Evolutionary conservation across 805 yeast species (phyloP).

Genomic region (Suhomyces pyralidae): DNA sequence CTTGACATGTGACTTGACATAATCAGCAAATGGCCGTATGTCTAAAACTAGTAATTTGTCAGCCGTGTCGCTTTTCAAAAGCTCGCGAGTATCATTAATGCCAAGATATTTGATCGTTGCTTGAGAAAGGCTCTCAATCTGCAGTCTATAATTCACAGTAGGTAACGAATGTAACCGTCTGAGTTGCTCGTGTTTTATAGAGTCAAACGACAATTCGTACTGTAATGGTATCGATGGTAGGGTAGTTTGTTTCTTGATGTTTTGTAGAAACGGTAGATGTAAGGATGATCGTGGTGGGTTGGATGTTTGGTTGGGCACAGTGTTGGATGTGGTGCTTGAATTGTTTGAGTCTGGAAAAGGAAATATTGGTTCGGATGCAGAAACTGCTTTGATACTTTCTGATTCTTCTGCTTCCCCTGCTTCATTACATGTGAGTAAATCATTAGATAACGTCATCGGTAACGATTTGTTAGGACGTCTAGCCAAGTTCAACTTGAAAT

Average conservation of each 20-base stretch:
- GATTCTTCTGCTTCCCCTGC: slow-evolving; percentile 6
- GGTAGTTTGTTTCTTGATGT: slow-evolving; percentile 17
- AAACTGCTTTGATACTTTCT: slow-evolving; percentile 8
- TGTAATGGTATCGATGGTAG: slow-evolving; percentile 18
- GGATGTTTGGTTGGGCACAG: background rate
- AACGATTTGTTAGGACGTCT: slow-evolving; percentile 10
- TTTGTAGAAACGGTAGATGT: slow-evolving; percentile 1
- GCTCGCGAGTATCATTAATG: slow-evolving; percentile 12
- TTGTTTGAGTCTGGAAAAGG: slow-evolving; percentile 6
- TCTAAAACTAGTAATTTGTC: slow-evolving; percentile 53
- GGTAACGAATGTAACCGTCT: slow-evolving; percentile 21
- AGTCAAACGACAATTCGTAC: slow-evolving; percentile 13
- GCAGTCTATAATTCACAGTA: slow-evolving; percentile 16
- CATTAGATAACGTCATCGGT: slow-evolving; percentile 5
- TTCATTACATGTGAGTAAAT: slow-evolving; percentile 1
- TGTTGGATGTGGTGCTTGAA: background rate
- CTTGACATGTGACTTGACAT: slow-evolving; percentile 52
- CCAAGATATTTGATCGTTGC: slow-evolving; percentile 16
- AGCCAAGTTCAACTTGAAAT: slow-evolving; percentile 12
- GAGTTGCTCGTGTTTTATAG: slow-evolving; percentile 20
- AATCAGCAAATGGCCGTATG: slow-evolving; percentile 78
- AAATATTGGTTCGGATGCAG: slow-evolving; percentile 22
- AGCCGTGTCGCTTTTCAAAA: slow-evolving; percentile 8
- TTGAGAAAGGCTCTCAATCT: slow-evolving; percentile 22
- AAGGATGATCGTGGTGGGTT: background rate